phyloP scores from a whole-genome alignment of 108 stramenopile genomes.

The Cyclotella sp. region DNA sequence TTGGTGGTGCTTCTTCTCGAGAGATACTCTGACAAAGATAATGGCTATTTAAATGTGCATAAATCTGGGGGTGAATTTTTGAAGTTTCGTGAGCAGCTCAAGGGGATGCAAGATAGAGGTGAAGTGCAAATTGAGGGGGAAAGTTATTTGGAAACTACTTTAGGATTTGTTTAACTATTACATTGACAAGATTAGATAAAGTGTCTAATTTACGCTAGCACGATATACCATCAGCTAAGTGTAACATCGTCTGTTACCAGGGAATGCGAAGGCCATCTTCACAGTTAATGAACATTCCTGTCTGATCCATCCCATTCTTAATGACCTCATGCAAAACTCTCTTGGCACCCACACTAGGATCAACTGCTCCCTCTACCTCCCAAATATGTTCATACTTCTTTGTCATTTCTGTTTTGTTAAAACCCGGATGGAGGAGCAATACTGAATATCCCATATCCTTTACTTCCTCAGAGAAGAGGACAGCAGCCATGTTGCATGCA shows the following conservation, averaged over 20 bases:
- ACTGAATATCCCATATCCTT: conserved; percentile 79
- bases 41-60: conserved; percentile 64
- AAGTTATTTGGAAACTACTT: conserved; percentile 57
- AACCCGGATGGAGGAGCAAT: conserved; percentile 88
- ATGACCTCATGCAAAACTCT: conserved; percentile 84
- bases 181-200: background rate
- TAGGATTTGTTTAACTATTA: conserved; percentile 46
- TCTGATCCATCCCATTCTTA: conserved; percentile 64
- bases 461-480: conserved; percentile 84
- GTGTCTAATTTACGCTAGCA: background rate
- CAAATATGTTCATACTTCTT: conserved; percentile 89
- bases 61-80: conserved; percentile 56
- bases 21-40: conserved; percentile 72
- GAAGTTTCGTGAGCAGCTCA: conserved; percentile 65
- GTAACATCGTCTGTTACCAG: conserved; percentile 61
- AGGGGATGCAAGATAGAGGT: conserved; percentile 62
- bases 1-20: conserved; percentile 64
- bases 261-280: conserved; percentile 87
- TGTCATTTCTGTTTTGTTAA: conserved; percentile 94
- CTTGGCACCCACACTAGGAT: conserved; percentile 78
- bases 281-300: conserved; percentile 87
- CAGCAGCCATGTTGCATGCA: conserved; percentile 90
- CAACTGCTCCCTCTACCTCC: conserved; percentile 90
- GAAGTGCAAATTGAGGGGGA: conserved; percentile 60
- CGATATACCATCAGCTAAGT: background rate